These are phyloP conservation scores for Penicillium macrosclerotiorum DNA, from an alignment of 495 filamentous ascomycete genomes.

Conservation along the genomic window DNA sequence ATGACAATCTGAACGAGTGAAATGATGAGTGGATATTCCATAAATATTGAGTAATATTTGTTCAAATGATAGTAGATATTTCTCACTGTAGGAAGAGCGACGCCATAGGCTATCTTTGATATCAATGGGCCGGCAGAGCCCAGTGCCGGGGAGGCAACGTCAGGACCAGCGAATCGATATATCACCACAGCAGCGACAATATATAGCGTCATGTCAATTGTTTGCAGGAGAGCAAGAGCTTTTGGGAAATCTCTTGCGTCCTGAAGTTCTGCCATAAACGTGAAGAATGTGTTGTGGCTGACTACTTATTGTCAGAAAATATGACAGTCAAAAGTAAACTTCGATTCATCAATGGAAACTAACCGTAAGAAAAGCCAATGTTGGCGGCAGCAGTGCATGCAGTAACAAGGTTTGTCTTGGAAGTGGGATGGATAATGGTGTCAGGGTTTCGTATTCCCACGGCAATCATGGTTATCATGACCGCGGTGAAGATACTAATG, in stretches of 20 bases:
- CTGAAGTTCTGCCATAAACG: constrained; percentile 67
- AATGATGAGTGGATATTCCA: not conserved
- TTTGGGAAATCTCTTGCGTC: constrained; percentile 57
- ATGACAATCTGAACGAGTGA: not conserved
- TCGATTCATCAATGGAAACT: not conserved
- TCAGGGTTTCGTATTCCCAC: constrained; percentile 41
- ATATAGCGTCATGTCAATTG: constrained; percentile 59
- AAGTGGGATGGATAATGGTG: constrained; percentile 10
- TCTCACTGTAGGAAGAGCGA: constrained; percentile 66
- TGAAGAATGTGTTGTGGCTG: constrained; percentile 60
- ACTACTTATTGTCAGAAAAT: constrained; percentile 25
- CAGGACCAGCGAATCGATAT: constrained; percentile 60
- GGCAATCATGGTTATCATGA: constrained; percentile 66
- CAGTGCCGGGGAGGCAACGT: constrained; percentile 63
- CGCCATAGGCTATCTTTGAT: constrained; percentile 62
- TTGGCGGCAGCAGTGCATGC: constrained; percentile 21
- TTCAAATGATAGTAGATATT: not conserved
- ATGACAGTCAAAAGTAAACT: constrained; percentile 6
- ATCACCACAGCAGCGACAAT: constrained; percentile 34
- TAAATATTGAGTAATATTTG: not conserved
- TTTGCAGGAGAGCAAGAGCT: constrained; percentile 54
- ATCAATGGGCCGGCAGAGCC: constrained; percentile 54
- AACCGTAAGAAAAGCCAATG: constrained; percentile 32
- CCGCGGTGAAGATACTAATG: constrained; percentile 59
- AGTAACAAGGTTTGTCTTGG: constrained; percentile 10